Evolutionary conservation across 805 yeast species (phyloP).

Genomic region (Sugiyamaella chiloensis): DNA sequence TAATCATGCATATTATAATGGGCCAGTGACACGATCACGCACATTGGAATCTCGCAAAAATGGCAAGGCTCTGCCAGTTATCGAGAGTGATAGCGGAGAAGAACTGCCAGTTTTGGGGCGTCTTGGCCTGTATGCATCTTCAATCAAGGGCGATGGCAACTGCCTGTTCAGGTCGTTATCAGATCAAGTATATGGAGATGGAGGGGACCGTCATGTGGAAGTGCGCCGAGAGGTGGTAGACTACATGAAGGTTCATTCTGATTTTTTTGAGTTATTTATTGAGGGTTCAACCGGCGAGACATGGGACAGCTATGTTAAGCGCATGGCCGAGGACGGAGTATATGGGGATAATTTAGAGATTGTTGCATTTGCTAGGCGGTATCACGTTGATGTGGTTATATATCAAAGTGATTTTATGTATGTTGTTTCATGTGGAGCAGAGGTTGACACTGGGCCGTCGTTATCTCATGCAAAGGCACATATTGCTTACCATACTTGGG

Average conservation of each 20-base stretch:
- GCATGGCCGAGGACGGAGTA: conserved; percentile 38
- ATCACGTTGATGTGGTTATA: conserved; percentile 34
- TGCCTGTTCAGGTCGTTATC: conserved; percentile 41
- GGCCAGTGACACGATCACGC: conserved; percentile 3
- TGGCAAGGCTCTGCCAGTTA: not conserved
- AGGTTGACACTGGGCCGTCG: conserved; percentile 3
- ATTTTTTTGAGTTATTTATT: conserved; percentile 33
- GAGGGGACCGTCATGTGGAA: conserved; percentile 27
- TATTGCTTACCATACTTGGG: conserved; percentile 43
- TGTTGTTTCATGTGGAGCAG: conserved; percentile 29
- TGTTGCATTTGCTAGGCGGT: conserved; percentile 39
- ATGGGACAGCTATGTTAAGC: conserved; percentile 34
- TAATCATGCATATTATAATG: not conserved
- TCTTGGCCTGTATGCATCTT: conserved; percentile 36
- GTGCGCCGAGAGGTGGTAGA: conserved; percentile 33
- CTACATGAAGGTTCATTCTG: conserved; percentile 32
- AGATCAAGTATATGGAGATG: conserved; percentile 40
- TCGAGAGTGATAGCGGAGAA: conserved; percentile 16
- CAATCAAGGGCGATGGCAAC: conserved; percentile 42
- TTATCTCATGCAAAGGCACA: too few species aligned
- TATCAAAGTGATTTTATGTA: conserved; percentile 38
- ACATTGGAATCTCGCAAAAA: not conserved
- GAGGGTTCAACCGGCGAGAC: conserved; percentile 33
- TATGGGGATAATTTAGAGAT: conserved; percentile 43
- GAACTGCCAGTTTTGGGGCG: conserved; percentile 37